Evolutionary conservation across 1,284 basidiomycete genomes (phyloP).

Genomic region (Xerocomus minutiporus): DNA sequence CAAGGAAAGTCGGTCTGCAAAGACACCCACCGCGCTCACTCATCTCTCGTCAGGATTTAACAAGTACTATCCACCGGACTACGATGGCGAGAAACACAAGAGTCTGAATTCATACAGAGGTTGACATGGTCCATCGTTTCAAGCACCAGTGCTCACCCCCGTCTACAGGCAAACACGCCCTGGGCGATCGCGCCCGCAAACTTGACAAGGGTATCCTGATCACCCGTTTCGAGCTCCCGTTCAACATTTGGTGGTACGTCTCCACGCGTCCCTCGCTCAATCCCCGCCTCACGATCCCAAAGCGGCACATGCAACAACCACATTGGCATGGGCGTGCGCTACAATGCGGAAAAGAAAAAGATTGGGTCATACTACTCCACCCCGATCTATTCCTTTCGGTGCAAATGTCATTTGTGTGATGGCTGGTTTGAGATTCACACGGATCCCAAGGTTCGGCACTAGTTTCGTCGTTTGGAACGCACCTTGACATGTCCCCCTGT

Average conservation of each 20-base stretch:
- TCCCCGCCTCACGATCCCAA: slow-evolving; percentile 26
- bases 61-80: slow-evolving; percentile 94
- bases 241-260: slow-evolving; percentile 94
- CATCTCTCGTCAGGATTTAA: slow-evolving; percentile 58
- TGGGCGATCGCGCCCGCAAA: slow-evolving; percentile 89
- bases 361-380: slow-evolving; percentile 94
- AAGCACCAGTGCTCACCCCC: slow-evolving; percentile 17
- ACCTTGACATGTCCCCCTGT: background rate
- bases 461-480: too few relatives aligned
- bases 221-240: slow-evolving; percentile 90
- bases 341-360: slow-evolving; percentile 98
- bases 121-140: slow-evolving; percentile 20
- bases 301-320: slow-evolving; percentile 87
- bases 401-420: slow-evolving; percentile 93
- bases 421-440: slow-evolving; percentile 97
- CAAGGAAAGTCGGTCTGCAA: slow-evolving; percentile 32
- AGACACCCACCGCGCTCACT: slow-evolving; percentile 9
- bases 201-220: slow-evolving; percentile 92
- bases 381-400: slow-evolving; percentile 90
- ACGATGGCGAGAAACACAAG: slow-evolving; percentile 73
- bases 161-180: slow-evolving; percentile 81
- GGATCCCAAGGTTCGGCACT: slow-evolving; percentile 77
- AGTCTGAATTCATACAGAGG: slow-evolving; percentile 82
- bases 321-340: slow-evolving; percentile 95
- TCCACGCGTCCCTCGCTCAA: too few relatives aligned